phyloP scores from a whole-genome alignment of 371 early-diverging fungal genomes.

The Umbelopsis sp. region DNA sequence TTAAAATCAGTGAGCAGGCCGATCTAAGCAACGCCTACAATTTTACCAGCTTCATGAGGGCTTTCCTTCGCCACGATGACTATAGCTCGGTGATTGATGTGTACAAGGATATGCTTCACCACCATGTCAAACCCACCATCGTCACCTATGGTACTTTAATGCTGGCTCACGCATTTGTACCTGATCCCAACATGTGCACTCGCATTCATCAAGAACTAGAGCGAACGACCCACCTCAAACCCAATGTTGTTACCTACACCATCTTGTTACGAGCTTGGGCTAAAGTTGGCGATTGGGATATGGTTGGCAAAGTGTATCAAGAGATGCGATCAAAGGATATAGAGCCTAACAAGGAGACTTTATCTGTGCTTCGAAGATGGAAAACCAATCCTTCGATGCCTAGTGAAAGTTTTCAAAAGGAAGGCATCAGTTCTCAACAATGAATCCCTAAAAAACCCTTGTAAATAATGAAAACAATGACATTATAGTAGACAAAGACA shows the following conservation, averaged over 20 bases:
- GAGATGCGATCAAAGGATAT: slow-evolving; percentile 42
- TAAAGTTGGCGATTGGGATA: slow-evolving; percentile 42
- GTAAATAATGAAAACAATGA: too few relatives aligned
- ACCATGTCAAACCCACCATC: slow-evolving; percentile 40
- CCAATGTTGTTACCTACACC: slow-evolving; percentile 45
- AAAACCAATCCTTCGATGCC: slow-evolving; percentile 19
- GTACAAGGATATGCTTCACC: slow-evolving; percentile 44
- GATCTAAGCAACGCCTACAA: slow-evolving; percentile 38
- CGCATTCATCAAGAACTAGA: slow-evolving; percentile 40
- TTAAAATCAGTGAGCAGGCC: slow-evolving; percentile 4
- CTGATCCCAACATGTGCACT: slow-evolving; percentile 45
- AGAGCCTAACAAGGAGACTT: slow-evolving; percentile 40
- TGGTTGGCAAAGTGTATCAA: slow-evolving; percentile 39
- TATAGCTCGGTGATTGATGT: slow-evolving; percentile 43
- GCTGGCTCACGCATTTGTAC: slow-evolving; percentile 49
- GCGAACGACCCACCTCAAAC: slow-evolving; percentile 23
- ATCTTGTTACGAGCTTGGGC: slow-evolving; percentile 54
- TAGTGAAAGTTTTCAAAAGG: not conserved
- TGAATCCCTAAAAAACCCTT: not conserved
- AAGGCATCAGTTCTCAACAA: not conserved
- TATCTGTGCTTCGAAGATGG: slow-evolving; percentile 46
- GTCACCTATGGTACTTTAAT: slow-evolving; percentile 47
- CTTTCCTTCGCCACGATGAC: slow-evolving; percentile 44
- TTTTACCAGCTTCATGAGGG: slow-evolving; percentile 53
- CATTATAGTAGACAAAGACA: too few relatives aligned